Base-by-base conservation (phyloP, 208 protist species). In the Angomonas ambiguus region DNA sequence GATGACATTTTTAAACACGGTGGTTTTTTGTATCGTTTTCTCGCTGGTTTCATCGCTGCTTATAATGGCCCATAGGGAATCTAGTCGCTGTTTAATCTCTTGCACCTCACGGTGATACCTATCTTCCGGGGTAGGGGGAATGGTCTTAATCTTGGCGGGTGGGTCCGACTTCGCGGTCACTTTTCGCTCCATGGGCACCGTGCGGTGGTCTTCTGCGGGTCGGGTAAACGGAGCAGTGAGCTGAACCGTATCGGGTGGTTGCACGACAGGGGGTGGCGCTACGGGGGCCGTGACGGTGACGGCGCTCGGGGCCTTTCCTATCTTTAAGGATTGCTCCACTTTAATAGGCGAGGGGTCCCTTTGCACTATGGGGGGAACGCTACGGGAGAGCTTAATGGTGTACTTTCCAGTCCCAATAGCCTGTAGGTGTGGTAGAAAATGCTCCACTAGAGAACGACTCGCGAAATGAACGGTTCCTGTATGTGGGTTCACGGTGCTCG, bases 1-100 rank as follows among this genome's bases (percentile, higher is more conserved):
- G 41, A 45, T 20, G 35, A 28, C 8, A 20, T 20, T 35, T 6
- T 51, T 34, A 32, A 75, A 75, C 32, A 69, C 35, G 16, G 63
- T 16, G 25, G 25, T 28, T 53, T 35, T 24, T 48, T 18, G 35
- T 22, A 51, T 31, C 16, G 45, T 30, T 48, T 51, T 22, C 31
- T 45, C 41, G 2, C 53, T 33, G 28, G 2, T 51, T 2, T 55
- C n/a, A 28, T 31, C 32, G 48, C 13, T 2, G 18, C 1, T 5
- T 16, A 59, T 27, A 28, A 66, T 2, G n/a, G 33, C 42, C 34
- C 56, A 33, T 2, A 51, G 20, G 34, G 32, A 25, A 64, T 49
- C 35, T 28, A 41, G 22, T 30, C 24, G 6, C 3, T 8, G 25
- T 28, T 58, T 58, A 2, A 31, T 31, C 51, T 58, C 51, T 30